Base-by-base conservation (phyloP, 306 rosid genomes). In the Carpinus fangiana region DNA sequence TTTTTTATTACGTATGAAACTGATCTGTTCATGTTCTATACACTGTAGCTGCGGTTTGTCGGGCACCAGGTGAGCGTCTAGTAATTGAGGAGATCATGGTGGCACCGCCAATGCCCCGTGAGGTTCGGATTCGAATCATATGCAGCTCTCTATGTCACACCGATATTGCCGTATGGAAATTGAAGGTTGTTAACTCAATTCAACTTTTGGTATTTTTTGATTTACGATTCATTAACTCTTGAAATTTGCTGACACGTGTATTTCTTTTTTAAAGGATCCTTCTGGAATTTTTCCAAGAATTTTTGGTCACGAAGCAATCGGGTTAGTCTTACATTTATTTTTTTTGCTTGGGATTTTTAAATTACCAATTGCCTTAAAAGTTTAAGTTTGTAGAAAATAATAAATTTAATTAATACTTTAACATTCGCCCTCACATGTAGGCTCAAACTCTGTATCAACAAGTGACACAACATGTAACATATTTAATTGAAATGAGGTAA, bases 301-400 rank as follows among this genome's bases (percentile, higher is more conserved):
- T 84, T 61, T 94, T 7, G 97, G 97, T 77, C 97, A 94, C 53
- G 97, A 94, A 80, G 95, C 98, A 13, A 62, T 94, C 54, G 97
- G 98, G 98, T 88, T 70, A 85, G 87, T 72, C 6, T 2, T 48
- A n/a, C 70, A 48, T 26, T 52, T 11, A 0, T 48, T 10, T 48
- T 41, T 41, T 41, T 41, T 41, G 1, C 7, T 6, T 6, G 8
- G 43, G 0, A 3, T 38, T 41, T 0, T 41, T 41, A 41, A 41
- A 41, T 41, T 6, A 41, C 8, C 7, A 41, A 41, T 41, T 41
- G 8, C 5, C 1, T 41, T 7, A 41, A 41, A 41, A 41, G 5
- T 0, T 38, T 38, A 38, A 38, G 6, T 38, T 38, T 38, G 4
- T 38, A 38, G 0, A 2, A 34, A 34, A 34, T 34, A 34, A 34